Conservation (phyloP, 2,329 filamentous ascomycete species). For the Aspergillus arachidicola region DNA sequence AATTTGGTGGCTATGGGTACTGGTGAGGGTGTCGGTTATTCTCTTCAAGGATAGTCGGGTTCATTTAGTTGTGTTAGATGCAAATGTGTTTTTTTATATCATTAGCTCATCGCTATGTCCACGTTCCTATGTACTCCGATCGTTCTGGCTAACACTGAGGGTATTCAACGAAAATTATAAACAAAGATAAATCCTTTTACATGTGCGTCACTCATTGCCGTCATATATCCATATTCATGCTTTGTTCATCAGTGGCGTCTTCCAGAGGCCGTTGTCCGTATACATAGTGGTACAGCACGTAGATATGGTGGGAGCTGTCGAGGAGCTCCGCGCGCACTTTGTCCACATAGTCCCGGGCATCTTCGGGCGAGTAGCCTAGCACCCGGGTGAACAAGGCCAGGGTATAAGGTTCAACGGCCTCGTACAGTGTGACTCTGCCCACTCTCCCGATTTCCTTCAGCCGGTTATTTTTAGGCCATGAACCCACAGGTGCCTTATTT, state of each 20-base stretch:
- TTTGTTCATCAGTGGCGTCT: slow-evolving; percentile 4
- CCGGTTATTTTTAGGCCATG: slow-evolving; percentile 37
- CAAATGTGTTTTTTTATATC: not conserved
- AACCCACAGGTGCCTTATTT: slow-evolving; percentile 34
- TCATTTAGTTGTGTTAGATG: not conserved
- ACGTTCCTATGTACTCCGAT: not conserved
- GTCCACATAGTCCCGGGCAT: slow-evolving; percentile 33
- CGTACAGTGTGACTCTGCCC: slow-evolving; percentile 32
- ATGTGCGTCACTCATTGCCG: slow-evolving; percentile 14
- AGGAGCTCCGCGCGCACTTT: slow-evolving; percentile 32
- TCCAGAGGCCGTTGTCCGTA: slow-evolving; percentile 35
- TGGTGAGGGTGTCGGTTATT: slow-evolving; percentile 48
- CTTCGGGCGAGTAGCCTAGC: slow-evolving; percentile 35
- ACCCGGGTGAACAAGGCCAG: slow-evolving; percentile 43
- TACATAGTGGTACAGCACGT: slow-evolving; percentile 34
- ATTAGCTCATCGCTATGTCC: not conserved
- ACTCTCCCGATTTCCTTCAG: slow-evolving; percentile 40
- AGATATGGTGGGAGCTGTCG: slow-evolving; percentile 29
- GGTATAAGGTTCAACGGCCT: slow-evolving; percentile 41
- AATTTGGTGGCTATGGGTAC: slow-evolving; percentile 50
- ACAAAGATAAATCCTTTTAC: slow-evolving; percentile 5
- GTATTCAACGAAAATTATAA: not conserved
- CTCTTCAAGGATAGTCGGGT: slow-evolving; percentile 39
- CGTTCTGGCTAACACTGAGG: not conserved
- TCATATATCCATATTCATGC: slow-evolving; percentile 4